Evolutionary conservation across 805 yeast genomes (phyloP).

Genomic region (Komagataella pseudopastoris): DNA sequence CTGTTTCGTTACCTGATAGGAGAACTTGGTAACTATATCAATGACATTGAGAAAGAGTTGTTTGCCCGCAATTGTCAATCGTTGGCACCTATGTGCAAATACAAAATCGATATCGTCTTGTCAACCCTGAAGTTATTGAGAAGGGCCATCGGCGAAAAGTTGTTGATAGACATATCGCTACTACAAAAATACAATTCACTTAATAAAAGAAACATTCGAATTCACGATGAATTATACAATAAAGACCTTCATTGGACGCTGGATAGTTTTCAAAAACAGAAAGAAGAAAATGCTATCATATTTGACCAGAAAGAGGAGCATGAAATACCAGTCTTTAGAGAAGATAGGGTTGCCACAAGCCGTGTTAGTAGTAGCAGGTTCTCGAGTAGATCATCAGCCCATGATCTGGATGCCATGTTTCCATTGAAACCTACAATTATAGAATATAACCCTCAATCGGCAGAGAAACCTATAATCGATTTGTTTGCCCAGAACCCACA

Average conservation of each 20-base stretch:
- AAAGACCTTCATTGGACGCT: background rate
- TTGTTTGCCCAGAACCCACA: background rate
- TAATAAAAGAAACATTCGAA: constrained; percentile 1
- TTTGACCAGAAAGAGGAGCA: constrained; percentile 5
- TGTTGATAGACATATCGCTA: constrained; percentile 5
- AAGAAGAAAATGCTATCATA: background rate
- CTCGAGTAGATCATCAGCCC: constrained; percentile 1
- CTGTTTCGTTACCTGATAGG: constrained; percentile 33
- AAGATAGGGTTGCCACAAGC: background rate
- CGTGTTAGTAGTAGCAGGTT: background rate
- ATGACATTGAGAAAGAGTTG: constrained; percentile 13
- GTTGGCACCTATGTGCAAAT: background rate
- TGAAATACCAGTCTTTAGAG: constrained; percentile 4
- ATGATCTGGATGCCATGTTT: constrained; percentile 6
- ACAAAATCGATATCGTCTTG: constrained; percentile 3
- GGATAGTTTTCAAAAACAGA: background rate
- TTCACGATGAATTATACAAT: background rate
- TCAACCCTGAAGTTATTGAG: constrained; percentile 9
- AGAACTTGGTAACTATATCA: constrained; percentile 20
- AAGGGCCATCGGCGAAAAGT: constrained; percentile 10
- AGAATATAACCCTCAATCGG: constrained; percentile 14
- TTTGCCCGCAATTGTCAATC: constrained; percentile 1
- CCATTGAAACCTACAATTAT: constrained; percentile 13
- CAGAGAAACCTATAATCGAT: constrained; percentile 10
- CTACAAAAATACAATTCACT: constrained; percentile 1